Percentiles rank a stretch among this genome's conserved stretches.
Conservation (phyloP, 2,329 filamentous ascomycete genomes). For the Nemania sp. region DNA sequence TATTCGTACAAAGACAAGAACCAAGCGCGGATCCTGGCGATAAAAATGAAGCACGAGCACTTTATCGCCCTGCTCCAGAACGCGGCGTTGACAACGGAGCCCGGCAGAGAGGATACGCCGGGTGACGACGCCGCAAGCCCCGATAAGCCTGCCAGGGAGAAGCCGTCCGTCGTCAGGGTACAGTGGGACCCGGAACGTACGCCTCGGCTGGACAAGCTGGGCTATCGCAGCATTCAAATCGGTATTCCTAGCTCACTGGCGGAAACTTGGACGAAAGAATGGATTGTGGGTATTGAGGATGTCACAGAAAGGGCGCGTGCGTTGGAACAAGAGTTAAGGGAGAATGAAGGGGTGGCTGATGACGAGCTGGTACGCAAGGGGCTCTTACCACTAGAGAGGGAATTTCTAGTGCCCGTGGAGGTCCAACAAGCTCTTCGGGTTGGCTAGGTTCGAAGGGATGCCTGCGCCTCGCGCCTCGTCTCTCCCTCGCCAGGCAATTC, state of each 20-base stretch:
- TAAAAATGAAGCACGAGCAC: conserved; percentile 56
- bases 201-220: conserved; percentile 49
- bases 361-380: conserved; percentile 45
- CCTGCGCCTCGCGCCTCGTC: no score
- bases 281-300: conserved; percentile 61
- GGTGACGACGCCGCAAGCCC: not conserved
- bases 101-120: conserved; percentile 30
- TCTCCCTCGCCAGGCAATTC: no score
- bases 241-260: conserved; percentile 55
- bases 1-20: conserved; percentile 61
- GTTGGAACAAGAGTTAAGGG: conserved; percentile 53
- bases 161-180: conserved; percentile 47
- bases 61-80: conserved; percentile 54
- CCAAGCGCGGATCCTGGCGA: conserved; percentile 61
- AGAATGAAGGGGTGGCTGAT: conserved; percentile 41
- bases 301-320: conserved; percentile 57
- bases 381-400: conserved; percentile 51
- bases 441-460: not conserved
- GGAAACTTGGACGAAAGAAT: conserved; percentile 52
- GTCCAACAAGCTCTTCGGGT: not conserved
- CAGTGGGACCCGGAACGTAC: conserved; percentile 68
- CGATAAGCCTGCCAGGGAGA: conserved; percentile 16
- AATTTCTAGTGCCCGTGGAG: conserved; percentile 45
- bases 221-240: conserved; percentile 63
- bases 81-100: conserved; percentile 40